Base-by-base conservation (phyloP, 106 monocot genomes). In the Alisma plantagoaquatica region DNA sequence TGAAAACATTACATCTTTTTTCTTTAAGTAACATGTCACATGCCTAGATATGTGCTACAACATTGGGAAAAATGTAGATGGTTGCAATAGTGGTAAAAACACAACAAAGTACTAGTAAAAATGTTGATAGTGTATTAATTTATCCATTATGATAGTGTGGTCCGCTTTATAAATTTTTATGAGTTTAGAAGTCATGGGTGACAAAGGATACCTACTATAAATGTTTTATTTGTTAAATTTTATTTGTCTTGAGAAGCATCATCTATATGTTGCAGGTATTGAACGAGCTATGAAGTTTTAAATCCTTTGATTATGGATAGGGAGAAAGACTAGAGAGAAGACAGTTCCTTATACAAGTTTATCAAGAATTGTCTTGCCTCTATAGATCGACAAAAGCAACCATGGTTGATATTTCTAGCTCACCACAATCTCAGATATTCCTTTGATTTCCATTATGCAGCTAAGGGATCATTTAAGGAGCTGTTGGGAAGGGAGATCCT, bases 281-380 rank as follows among this genome's bases (percentile, higher is more conserved):
- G 77, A 5, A 86, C 96, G 25, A 89, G 90, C 48, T 98, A 68
- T 43, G 96, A 89, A 2, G 85, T 90, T 84, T 98, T 98, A 63
- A 61, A 70, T 4, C 90, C 90, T 60, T 98, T 89, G 70, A 70
- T 98, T 11, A 89, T 85, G 4, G 96, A 98, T 47, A 81, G 68
- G 10, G 96, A 98, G 61, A 84, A 98, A 50, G 96, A 98, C 31
- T 98, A 89, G 96, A 78, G 96, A 45, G 81, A 78, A 66, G 89
- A 89, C 19, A 54, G 85, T 0, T 89, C 84, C 29, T 89, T 89
- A 35, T 90, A 85, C 51, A 62, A 46, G 48, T 98, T 98, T 31
- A 85, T 98, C 10, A 89, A 98, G 60, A 33, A 70, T 6, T 90
- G 96, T 51, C 65, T 98, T 31, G 58, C 96, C 19, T 61, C 96